These are phyloP conservation scores for Coemansia nantahalensis DNA, from an alignment of 192 early-diverging fungal species.

Conservation along the genomic window DNA sequence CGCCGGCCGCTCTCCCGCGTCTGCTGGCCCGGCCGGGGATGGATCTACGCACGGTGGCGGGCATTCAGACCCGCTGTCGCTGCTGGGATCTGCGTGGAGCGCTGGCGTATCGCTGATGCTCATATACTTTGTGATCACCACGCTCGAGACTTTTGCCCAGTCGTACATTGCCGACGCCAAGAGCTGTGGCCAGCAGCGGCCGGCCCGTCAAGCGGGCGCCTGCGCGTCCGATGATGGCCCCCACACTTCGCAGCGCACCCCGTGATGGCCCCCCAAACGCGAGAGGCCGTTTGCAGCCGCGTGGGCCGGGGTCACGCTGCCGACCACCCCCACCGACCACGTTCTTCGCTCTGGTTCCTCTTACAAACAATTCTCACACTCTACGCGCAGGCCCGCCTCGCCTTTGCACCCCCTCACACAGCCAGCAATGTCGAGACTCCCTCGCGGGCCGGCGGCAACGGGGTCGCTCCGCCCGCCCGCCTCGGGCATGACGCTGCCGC, in stretches of 20 bases:
- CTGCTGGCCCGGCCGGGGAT: constrained; percentile 1
- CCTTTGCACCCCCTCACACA: neutral
- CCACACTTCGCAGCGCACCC: too few species aligned
- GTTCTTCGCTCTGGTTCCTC: too few species aligned
- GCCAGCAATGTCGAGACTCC: constrained; percentile 41
- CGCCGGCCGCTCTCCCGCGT: neutral
- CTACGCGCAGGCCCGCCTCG: neutral
- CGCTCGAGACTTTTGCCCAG: constrained; percentile 80
- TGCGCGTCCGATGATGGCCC: too few species aligned
- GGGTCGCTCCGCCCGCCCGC: constrained; percentile 32
- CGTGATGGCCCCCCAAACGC: too few species aligned
- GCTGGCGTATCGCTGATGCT: constrained; percentile 76
- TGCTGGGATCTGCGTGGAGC: constrained; percentile 76
- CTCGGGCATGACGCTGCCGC: constrained; percentile 37
- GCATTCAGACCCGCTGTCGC: constrained; percentile 42
- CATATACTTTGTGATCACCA: constrained; percentile 77
- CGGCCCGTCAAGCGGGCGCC: too few species aligned
- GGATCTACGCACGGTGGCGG: neutral
- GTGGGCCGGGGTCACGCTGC: too few species aligned
- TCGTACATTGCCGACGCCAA: constrained; percentile 61
- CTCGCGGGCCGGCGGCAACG: constrained; percentile 19
- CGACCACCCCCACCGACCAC: too few species aligned
- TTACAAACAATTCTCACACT: neutral
- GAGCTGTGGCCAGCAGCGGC: constrained; percentile 44
- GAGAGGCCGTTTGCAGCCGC: too few species aligned